phyloP scores from a whole-genome alignment of 1,139 yeast species.

The Magnusiomyces suaveolens region DNA sequence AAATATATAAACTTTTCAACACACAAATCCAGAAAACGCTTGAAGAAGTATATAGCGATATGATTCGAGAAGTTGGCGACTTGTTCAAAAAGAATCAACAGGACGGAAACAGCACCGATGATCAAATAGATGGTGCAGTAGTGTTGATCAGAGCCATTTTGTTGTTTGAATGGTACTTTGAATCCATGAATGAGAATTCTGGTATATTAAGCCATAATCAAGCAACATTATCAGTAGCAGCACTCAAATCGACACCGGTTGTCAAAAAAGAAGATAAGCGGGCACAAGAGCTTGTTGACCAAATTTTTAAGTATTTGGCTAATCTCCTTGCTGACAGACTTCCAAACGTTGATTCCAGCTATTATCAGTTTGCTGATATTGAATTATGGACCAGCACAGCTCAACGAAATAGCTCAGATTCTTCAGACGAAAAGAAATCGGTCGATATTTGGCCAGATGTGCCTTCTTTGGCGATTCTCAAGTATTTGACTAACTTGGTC shows the following conservation, averaged over 20 bases:
- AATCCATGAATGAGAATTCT: background rate
- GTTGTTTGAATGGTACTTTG: slow-evolving; percentile 1
- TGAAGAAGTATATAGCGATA: slow-evolving; percentile 8
- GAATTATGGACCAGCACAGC: background rate
- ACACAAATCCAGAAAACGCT: slow-evolving; percentile 6
- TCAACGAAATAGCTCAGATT: background rate
- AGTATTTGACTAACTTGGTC: background rate
- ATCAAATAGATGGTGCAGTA: slow-evolving; percentile 6
- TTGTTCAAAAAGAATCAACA: slow-evolving; percentile 3
- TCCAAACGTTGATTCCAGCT: background rate
- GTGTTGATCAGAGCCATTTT: slow-evolving; percentile 5
- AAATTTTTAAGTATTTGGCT: background rate
- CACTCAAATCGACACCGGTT: background rate
- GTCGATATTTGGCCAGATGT: slow-evolving; percentile 3
- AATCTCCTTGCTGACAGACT: background rate
- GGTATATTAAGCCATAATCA: background rate
- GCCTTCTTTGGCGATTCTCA: slow-evolving; percentile 1
- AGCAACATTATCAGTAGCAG: too few species aligned
- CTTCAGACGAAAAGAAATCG: too few species aligned
- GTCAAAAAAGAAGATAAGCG: background rate
- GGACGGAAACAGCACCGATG: background rate
- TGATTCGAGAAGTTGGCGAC: slow-evolving; percentile 8
- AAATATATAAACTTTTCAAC: slow-evolving; percentile 6
- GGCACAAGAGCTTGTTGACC: background rate
- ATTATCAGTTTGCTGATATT: background rate